These are phyloP conservation scores for Pseudocercospora cruenta DNA, from an alignment of 2,329 filamentous ascomycete genomes.

Conservation along the genomic window DNA sequence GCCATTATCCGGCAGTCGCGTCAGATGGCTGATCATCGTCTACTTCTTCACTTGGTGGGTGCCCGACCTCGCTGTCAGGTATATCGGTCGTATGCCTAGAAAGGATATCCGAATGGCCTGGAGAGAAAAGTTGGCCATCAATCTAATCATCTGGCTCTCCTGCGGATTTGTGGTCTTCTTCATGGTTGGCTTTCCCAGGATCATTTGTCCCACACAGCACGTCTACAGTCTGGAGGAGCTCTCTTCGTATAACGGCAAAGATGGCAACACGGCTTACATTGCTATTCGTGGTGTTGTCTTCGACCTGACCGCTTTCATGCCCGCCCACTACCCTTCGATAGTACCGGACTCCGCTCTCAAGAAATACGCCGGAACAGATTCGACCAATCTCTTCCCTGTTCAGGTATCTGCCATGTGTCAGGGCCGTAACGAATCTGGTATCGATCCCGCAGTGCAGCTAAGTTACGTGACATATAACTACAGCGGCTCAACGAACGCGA, in stretches of 20 bases:
- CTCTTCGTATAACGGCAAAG: constrained; percentile 71
- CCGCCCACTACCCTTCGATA: constrained; percentile 75
- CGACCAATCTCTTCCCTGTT: constrained; percentile 87
- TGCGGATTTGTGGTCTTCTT: constrained; percentile 82
- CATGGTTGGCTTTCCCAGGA: constrained; percentile 79
- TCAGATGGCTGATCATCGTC: constrained; percentile 86
- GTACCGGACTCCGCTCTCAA: constrained; percentile 65
- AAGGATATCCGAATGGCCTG: constrained; percentile 92
- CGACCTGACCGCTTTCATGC: constrained; percentile 73
- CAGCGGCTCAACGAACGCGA: constrained; percentile 66
- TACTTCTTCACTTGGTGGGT: constrained; percentile 84
- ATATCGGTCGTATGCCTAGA: constrained; percentile 80
- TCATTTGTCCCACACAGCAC: constrained; percentile 90
- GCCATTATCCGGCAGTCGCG: constrained; percentile 75
- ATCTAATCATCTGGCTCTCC: constrained; percentile 91
- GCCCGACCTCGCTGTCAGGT: constrained; percentile 79
- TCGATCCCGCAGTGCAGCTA: constrained; percentile 75
- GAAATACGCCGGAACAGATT: constrained; percentile 84
- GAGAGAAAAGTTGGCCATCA: constrained; percentile 97
- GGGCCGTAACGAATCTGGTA: constrained; percentile 68
- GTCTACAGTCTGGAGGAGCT: constrained; percentile 83
- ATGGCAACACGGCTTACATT: constrained; percentile 66
- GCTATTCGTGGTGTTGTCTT: constrained; percentile 90
- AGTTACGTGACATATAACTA: constrained; percentile 81
- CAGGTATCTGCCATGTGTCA: constrained; percentile 92